A percentile compares a stretch with the other conserved stretches of the same genome.
Evolutionary conservation across 306 rosid species (phyloP).

Genomic region (Corylus americana): DNA sequence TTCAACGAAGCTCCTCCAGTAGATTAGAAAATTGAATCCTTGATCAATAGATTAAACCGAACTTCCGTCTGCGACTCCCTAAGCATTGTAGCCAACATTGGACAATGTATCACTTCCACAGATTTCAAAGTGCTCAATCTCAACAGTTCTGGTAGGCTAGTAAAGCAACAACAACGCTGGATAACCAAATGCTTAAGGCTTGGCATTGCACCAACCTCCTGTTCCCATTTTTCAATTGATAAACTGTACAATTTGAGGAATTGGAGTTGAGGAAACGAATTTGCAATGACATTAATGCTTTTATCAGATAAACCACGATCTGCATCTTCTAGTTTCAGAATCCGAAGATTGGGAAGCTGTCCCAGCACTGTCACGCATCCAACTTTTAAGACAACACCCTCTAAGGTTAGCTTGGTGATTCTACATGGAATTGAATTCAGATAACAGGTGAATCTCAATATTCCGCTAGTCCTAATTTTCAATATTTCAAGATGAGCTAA

Average conservation of each 20-base stretch:
- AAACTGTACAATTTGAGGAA: neutral
- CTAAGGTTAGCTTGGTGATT: neutral
- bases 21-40: no score
- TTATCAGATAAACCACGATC: no score
- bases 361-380: neutral
- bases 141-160: neutral
- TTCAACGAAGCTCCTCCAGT: no score
- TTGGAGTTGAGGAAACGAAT: neutral
- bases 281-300: no score
- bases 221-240: neutral
- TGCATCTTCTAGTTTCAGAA: neutral
- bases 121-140: neutral
- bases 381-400: neutral
- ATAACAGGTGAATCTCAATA: no score
- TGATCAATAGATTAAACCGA: no score
- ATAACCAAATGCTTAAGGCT: neutral
- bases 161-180: neutral
- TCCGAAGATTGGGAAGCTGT: neutral
- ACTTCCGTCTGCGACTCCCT: no score
- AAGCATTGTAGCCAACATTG: no score
- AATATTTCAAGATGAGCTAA: neutral
- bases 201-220: neutral
- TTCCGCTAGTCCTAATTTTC: neutral
- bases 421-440: neutral
- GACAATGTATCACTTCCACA: neutral